These are phyloP conservation scores for Dactylellina parvicollis DNA, from an alignment of 2,329 filamentous ascomycete species.

Conservation along the genomic window DNA sequence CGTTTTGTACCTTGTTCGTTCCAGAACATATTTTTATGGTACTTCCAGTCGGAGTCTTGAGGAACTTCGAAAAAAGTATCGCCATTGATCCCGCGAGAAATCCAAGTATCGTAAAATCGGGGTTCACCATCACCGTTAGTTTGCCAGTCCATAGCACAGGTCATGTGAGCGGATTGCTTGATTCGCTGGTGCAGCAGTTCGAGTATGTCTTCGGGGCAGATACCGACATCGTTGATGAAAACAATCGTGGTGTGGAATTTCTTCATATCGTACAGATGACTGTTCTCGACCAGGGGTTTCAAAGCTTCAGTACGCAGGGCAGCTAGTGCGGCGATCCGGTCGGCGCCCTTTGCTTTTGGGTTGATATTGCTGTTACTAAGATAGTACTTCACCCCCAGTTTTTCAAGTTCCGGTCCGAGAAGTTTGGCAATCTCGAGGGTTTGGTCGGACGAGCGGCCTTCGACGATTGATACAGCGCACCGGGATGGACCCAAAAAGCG, in stretches of 20 bases:
- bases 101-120: background rate
- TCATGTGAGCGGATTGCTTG: background rate
- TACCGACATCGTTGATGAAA: background rate
- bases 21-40: background rate
- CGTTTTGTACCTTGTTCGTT: background rate
- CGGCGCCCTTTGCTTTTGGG: background rate
- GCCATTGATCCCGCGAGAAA: background rate
- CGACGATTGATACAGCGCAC: background rate
- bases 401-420: background rate
- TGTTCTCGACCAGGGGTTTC: background rate
- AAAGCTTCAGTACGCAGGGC: background rate
- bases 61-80: background rate
- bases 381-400: background rate
- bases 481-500: background rate
- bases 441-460: background rate
- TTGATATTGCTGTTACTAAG: background rate
- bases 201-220: background rate
- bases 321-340: background rate
- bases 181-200: background rate
- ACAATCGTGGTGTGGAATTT: background rate
- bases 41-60: background rate
- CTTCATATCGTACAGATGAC: background rate
- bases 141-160: background rate
- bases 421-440: background rate
- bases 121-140: background rate